Evolutionary conservation across 192 early-diverging fungal species (phyloP).

Genomic region (Podila horticola): DNA sequence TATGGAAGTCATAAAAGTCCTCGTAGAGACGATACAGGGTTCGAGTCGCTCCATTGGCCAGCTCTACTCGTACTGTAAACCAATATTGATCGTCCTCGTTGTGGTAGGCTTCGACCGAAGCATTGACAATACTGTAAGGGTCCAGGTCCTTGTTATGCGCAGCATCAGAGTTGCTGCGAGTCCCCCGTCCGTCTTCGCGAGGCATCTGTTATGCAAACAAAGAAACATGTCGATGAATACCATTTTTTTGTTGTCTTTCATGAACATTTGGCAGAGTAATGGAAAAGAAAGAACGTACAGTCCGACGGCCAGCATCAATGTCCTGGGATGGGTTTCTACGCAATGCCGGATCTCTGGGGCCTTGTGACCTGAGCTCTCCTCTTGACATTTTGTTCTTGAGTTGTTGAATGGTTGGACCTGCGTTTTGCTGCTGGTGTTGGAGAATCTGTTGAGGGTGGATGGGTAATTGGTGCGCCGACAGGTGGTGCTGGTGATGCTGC

Average conservation of each 20-base stretch:
- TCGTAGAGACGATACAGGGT: slow-evolving; percentile 79
- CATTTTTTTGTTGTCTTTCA: not conserved
- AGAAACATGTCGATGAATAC: not conserved
- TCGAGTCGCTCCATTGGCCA: slow-evolving; percentile 64
- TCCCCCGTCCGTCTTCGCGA: not conserved
- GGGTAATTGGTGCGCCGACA: not conserved
- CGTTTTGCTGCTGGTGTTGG: slow-evolving; percentile 29
- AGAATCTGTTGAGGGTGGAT: slow-evolving; percentile 41
- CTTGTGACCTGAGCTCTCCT: slow-evolving; percentile 28
- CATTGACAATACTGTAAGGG: slow-evolving; percentile 52
- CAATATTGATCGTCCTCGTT: slow-evolving; percentile 77
- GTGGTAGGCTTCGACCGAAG: slow-evolving; percentile 72
- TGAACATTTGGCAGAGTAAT: not conserved
- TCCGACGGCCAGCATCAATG: slow-evolving; percentile 24
- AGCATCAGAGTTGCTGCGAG: not conserved
- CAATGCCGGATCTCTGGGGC: slow-evolving; percentile 11
- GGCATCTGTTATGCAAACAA: not conserved
- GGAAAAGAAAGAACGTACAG: slow-evolving; percentile 10
- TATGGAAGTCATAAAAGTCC: slow-evolving; percentile 84
- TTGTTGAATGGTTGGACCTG: slow-evolving; percentile 42
- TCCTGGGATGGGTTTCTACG: slow-evolving; percentile 43
- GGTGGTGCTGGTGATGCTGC: slow-evolving; percentile 22
- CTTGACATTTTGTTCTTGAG: slow-evolving; percentile 53
- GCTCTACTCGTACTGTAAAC: slow-evolving; percentile 71
- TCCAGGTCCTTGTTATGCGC: slow-evolving; percentile 2